Percentiles rank a stretch among this genome's conserved stretches.
These are phyloP conservation scores for Blastobotrys mokoenaii DNA, from an alignment of 805 yeast genomes.

Conservation along the genomic window DNA sequence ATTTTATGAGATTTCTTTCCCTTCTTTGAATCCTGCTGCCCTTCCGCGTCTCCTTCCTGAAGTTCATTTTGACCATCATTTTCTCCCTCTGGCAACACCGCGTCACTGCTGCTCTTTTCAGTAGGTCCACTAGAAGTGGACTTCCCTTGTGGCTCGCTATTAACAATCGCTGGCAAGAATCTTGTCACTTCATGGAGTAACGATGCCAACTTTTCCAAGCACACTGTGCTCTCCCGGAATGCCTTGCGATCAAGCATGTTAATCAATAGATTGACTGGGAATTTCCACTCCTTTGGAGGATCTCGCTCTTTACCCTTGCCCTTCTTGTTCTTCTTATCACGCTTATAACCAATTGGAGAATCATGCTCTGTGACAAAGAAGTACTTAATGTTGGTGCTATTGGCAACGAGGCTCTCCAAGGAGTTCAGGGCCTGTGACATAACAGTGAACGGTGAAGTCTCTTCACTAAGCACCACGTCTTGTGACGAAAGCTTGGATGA, in stretches of 20 bases:
- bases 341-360: slow-evolving; percentile 29
- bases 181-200: slow-evolving; percentile 70
- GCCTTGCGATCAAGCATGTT: slow-evolving; percentile 51
- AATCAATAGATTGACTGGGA: slow-evolving; percentile 66
- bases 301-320: slow-evolving; percentile 28
- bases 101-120: neutral
- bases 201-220: slow-evolving; percentile 70
- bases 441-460: slow-evolving; percentile 58
- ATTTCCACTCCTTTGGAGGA: slow-evolving; percentile 30
- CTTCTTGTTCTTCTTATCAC: slow-evolving; percentile 29
- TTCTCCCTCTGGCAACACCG: neutral
- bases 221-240: slow-evolving; percentile 62
- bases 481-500: slow-evolving; percentile 5
- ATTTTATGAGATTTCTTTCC: slow-evolving; percentile 7
- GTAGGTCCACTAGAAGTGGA: neutral
- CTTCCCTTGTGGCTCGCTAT: slow-evolving; percentile 6
- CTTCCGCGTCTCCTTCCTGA: slow-evolving; percentile 18
- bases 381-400: slow-evolving; percentile 57
- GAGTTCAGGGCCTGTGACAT: slow-evolving; percentile 75
- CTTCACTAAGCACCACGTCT: slow-evolving; percentile 21
- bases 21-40: slow-evolving; percentile 9
- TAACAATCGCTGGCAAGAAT: slow-evolving; percentile 50
- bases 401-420: slow-evolving; percentile 59
- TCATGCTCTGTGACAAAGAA: slow-evolving; percentile 78
- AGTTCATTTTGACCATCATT: slow-evolving; percentile 30